phyloP scores from a whole-genome alignment of 1,284 basidiomycete genomes.

The Quambalaria eucalypti region DNA sequence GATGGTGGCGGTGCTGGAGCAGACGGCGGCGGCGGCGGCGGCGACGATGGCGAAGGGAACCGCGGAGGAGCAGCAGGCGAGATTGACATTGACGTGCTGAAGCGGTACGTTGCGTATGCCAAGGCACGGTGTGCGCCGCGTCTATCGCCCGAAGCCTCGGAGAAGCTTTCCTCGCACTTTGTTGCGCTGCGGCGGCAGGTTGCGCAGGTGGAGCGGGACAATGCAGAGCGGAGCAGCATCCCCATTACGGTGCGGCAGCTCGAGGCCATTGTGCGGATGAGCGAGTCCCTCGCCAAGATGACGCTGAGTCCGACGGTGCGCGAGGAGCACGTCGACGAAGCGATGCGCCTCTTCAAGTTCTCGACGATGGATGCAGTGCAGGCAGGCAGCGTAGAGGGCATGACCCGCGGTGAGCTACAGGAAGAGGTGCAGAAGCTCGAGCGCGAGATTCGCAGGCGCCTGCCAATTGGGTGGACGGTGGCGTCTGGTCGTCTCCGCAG shows the following conservation, averaged over 20 bases:
- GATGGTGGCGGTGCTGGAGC: conserved; percentile 50
- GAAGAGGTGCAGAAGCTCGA: conserved; percentile 91
- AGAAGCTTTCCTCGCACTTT: conserved; percentile 95
- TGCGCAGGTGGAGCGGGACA: conserved; percentile 90
- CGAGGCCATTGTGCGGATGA: conserved; percentile 97
- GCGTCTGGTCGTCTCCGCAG: conserved; percentile 86
- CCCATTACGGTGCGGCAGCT: conserved; percentile 98
- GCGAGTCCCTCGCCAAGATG: conserved; percentile 90
- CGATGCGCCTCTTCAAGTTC: conserved; percentile 94
- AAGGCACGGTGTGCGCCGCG: conserved; percentile 94
- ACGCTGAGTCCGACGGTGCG: conserved; percentile 77
- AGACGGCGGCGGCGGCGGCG: conserved; percentile 78
- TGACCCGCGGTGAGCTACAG: conserved; percentile 83
- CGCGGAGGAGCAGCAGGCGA: conserved; percentile 62
- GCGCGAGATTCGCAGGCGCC: conserved; percentile 72
- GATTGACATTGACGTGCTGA: conserved; percentile 96
- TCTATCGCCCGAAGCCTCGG: conserved; percentile 81
- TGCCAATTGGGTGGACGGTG: conserved; percentile 95
- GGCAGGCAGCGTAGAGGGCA: conserved; percentile 80
- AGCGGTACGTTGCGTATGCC: conserved; percentile 89
- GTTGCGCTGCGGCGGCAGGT: conserved; percentile 88
- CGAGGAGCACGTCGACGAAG: conserved; percentile 92
- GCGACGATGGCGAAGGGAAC: conserved; percentile 61
- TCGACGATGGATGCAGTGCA: conserved; percentile 99
- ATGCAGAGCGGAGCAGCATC: conserved; percentile 93